Conservation (phyloP, 1,284 basidiomycete genomes). For the Sanghuangporus baumii region DNA sequence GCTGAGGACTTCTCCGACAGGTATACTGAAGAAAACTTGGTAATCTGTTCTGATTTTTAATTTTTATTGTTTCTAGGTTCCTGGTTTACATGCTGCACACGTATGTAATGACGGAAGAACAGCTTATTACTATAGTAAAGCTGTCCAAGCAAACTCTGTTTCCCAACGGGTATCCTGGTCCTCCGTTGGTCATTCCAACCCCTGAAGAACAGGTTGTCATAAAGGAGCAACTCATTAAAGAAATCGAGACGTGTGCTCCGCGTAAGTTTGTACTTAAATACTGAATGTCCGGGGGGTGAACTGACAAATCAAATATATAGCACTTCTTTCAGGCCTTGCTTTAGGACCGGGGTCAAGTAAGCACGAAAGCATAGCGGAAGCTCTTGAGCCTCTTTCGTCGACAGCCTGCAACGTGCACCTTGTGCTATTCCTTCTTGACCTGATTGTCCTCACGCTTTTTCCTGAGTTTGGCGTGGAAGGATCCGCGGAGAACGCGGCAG, state of each 20-base stretch:
- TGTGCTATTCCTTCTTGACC: conserved; percentile 57
- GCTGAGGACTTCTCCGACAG: conserved; percentile 48
- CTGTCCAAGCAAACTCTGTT: conserved; percentile 62
- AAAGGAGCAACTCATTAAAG: conserved; percentile 43
- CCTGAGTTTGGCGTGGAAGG: conserved; percentile 45
- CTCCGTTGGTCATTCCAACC: conserved; percentile 59
- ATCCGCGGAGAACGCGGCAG: neutral
- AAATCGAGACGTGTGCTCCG: conserved; percentile 40
- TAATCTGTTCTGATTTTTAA: neutral
- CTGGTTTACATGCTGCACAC: conserved; percentile 57
- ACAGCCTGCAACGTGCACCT: conserved; percentile 63
- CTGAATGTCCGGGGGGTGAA: neutral
- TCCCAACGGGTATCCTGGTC: conserved; percentile 74
- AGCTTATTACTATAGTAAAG: conserved; percentile 43
- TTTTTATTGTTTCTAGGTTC: conserved; percentile 34
- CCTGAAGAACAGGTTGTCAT: conserved; percentile 61
- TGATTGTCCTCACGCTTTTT: conserved; percentile 53
- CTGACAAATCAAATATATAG: conserved; percentile 5
- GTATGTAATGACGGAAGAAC: conserved; percentile 46
- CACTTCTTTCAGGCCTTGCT: conserved; percentile 35
- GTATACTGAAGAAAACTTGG: conserved; percentile 27
- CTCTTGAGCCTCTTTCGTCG: conserved; percentile 54
- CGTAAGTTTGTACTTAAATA: conserved; percentile 30
- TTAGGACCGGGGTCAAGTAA: conserved; percentile 41
- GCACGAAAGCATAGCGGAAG: conserved; percentile 38